Evolutionary conservation across 1,284 basidiomycete genomes (phyloP).

Genomic region (Trichosporon asahii): DNA sequence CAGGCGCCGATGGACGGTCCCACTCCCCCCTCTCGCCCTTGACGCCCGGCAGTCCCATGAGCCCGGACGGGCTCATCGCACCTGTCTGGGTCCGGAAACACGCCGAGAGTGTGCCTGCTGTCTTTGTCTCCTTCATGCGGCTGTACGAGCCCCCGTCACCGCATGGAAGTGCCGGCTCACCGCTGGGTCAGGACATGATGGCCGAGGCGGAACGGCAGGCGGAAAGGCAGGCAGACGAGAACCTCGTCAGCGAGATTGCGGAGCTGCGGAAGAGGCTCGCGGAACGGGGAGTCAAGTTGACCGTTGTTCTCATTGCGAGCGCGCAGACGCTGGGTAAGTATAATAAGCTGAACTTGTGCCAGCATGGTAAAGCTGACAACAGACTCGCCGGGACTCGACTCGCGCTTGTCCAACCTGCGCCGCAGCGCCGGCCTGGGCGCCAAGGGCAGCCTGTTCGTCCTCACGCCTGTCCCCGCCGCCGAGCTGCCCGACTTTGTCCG

Average conservation of each 20-base stretch:
- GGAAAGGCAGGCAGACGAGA: slow-evolving; percentile 68
- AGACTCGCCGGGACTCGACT: slow-evolving; percentile 81
- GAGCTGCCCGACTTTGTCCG: slow-evolving; percentile 80
- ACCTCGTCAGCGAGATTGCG: slow-evolving; percentile 72
- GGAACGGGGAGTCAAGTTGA: slow-evolving; percentile 87
- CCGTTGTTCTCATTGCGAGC: slow-evolving; percentile 88
- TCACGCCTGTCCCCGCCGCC: slow-evolving; percentile 77
- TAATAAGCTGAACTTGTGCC: slow-evolving; percentile 26
- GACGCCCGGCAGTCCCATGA: slow-evolving; percentile 77
- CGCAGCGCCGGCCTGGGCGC: slow-evolving; percentile 84
- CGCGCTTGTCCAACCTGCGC: slow-evolving; percentile 77
- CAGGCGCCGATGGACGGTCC: slow-evolving; percentile 29
- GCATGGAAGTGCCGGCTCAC: background rate
- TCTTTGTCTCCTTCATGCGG: slow-evolving; percentile 84
- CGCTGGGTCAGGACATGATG: slow-evolving; percentile 23
- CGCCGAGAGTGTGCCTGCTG: slow-evolving; percentile 80
- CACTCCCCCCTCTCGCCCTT: slow-evolving; percentile 90
- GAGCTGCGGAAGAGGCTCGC: slow-evolving; percentile 70
- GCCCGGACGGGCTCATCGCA: slow-evolving; percentile 91
- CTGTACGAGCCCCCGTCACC: slow-evolving; percentile 64
- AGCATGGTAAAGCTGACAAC: slow-evolving; percentile 10
- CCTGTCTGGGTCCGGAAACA: slow-evolving; percentile 98
- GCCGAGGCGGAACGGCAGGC: slow-evolving; percentile 54
- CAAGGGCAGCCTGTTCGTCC: slow-evolving; percentile 85
- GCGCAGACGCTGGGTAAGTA: slow-evolving; percentile 69